Conservation (phyloP, 495 filamentous ascomycete species). For the Talaromyces nanjingensis region DNA sequence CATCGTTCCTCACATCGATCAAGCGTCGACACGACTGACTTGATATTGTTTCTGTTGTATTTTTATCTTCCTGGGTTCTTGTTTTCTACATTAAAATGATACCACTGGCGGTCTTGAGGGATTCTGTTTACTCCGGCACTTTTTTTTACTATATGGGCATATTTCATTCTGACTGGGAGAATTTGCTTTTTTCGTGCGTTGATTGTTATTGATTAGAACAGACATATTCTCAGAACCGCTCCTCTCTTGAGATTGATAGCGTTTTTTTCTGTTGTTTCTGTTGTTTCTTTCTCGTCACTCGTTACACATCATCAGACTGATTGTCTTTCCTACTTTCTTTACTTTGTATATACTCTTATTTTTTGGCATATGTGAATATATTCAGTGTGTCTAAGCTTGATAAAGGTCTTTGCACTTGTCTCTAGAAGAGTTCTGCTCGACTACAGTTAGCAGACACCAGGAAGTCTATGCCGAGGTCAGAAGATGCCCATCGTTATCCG, state of each 20-base stretch:
- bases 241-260: constrained; percentile 3
- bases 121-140: constrained; percentile 9
- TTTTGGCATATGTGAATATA: background rate
- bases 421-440: background rate
- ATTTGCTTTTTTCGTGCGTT: background rate
- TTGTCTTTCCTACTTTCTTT: background rate
- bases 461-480: no score
- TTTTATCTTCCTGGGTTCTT: background rate
- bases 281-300: background rate
- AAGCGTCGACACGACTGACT: background rate
- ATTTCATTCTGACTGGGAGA: constrained; percentile 8
- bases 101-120: constrained; percentile 8
- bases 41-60: constrained; percentile 2
- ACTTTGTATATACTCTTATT: background rate
- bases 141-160: background rate
- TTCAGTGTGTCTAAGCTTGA: background rate
- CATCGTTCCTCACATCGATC: background rate
- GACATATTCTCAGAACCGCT: background rate
- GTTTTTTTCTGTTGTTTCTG: background rate
- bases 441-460: no score
- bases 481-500: no score
- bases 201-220: background rate
- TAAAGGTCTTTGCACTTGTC: no score
- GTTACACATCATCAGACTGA: background rate
- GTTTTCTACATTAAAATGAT: constrained; percentile 5